Evolutionary conservation across 2,329 filamentous ascomycete species (phyloP), one percentile per base, ranked within the genome.

Genomic region (Colletotrichum tanaceti): DNA sequence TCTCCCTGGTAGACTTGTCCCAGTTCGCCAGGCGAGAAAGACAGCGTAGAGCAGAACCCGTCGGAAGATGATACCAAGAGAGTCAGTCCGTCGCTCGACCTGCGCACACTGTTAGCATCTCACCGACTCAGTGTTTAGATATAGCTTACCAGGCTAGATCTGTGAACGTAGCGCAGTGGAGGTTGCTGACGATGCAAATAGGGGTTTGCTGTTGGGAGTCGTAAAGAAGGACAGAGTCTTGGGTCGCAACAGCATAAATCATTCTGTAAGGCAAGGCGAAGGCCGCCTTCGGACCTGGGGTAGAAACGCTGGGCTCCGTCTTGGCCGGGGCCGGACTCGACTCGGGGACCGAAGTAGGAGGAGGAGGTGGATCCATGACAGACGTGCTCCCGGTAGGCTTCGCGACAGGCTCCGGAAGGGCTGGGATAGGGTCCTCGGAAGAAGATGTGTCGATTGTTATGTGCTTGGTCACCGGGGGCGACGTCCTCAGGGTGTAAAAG

Each of bases 161-260:
- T 0, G 96, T 99, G 76, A 99, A 99, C 0, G 96, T 98, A 5
- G 96, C 94, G 78, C 95, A 97, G 79, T 99, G 96, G 72, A 99
- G 82, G 76, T 99, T 99, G 86, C 94, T 98, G 57, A 99, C 95
- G 46, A 98, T 87, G 77, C 94, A 97, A 43, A 99, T 84, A 3
- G 96, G 96, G 9, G 93, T 97, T 75, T 94, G 92, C 77, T 99
- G 96, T 76, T 99, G 96, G 0, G 96, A 99, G 79, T 99, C 96
- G 76, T 99, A 99, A 24, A 99, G 86, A 50, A 98, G 84, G 4
- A 99, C 93, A 0, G 96, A 93, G 80, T 99, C 96, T 77, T 98
- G 95, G 0, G 96, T 99, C 9, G 96, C 97, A 44, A 99, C 95
- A 4, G 95, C 96, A 80, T 98, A 99, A 0, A 99, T 87, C 84